phyloP scores from a whole-genome alignment of 1,284 basidiomycete species.

The Taiwanofungus camphoratus region DNA sequence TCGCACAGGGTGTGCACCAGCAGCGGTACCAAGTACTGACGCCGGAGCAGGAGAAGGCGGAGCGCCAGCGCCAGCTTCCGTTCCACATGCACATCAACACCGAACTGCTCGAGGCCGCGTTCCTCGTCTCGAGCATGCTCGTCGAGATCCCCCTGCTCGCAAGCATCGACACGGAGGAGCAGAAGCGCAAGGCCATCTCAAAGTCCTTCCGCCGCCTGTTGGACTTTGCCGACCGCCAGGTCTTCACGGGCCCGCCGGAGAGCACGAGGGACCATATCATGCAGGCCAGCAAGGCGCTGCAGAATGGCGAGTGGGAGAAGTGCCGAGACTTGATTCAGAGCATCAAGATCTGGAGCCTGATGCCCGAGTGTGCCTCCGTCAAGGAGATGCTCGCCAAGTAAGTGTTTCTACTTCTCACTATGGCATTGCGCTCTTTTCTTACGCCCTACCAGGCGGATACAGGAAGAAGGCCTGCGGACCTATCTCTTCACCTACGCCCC shows the following conservation, averaged over 20 bases:
- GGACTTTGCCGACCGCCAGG: slow-evolving; percentile 96
- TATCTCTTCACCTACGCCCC: slow-evolving; percentile 99
- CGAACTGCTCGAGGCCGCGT: slow-evolving; percentile 94
- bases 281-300: slow-evolving; percentile 96
- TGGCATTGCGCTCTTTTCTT: slow-evolving; percentile 6
- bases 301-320: slow-evolving; percentile 96
- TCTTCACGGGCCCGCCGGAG: slow-evolving; percentile 98
- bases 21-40: slow-evolving; percentile 85
- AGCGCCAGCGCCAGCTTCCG: slow-evolving; percentile 92
- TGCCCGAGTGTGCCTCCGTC: slow-evolving; percentile 85
- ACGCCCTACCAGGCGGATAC: slow-evolving; percentile 71
- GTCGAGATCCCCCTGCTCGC: slow-evolving; percentile 96
- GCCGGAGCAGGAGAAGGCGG: slow-evolving; percentile 95
- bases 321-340: slow-evolving; percentile 89
- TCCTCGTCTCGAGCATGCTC: slow-evolving; percentile 97
- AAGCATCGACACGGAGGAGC: slow-evolving; percentile 90
- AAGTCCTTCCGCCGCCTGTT: slow-evolving; percentile 94
- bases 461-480: slow-evolving; percentile 95
- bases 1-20: slow-evolving; percentile 94
- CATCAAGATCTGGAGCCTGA: slow-evolving; percentile 97
- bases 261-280: slow-evolving; percentile 99
- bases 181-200: slow-evolving; percentile 86
- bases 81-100: slow-evolving; percentile 99
- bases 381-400: slow-evolving; percentile 93
- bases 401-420: slow-evolving; percentile 31